These are phyloP conservation scores for Herpomyces periplanetae DNA, from an alignment of 2,329 filamentous ascomycete genomes.

Conservation along the genomic window DNA sequence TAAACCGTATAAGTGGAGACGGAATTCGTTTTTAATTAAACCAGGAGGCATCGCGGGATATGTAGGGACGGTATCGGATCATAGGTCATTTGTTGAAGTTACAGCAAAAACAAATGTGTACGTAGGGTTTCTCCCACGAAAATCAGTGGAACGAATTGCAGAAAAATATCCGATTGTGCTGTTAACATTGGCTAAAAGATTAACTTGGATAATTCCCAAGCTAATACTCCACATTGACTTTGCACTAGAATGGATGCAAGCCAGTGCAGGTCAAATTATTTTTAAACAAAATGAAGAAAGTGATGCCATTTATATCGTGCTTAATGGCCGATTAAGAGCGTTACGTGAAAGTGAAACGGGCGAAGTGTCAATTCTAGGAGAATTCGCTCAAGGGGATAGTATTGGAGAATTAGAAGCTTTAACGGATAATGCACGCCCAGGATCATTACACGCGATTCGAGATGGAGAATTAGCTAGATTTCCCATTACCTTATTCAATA, in stretches of 20 bases:
- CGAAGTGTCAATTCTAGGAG: constrained; percentile 46
- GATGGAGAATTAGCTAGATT: constrained; percentile 91
- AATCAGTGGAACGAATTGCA: constrained; percentile 56
- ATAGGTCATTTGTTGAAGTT: constrained; percentile 81
- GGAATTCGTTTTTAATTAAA: constrained; percentile 58
- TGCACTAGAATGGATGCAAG: constrained; percentile 87
- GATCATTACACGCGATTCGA: constrained; percentile 70
- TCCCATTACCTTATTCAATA: constrained; percentile 82
- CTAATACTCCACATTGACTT: constrained; percentile 91
- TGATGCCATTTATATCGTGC: constrained; percentile 85
- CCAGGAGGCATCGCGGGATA: constrained; percentile 80
- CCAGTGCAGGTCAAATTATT: constrained; percentile 71
- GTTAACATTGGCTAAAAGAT: constrained; percentile 70
- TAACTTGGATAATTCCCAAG: constrained; percentile 56
- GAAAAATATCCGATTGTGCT: constrained; percentile 70
- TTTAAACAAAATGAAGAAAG: constrained; percentile 82
- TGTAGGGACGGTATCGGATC: constrained; percentile 67
- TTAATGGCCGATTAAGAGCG: constrained; percentile 58
- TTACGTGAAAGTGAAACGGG: constrained; percentile 47
- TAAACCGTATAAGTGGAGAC: constrained; percentile 17
- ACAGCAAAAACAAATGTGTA: constrained; percentile 94
- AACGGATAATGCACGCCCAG: constrained; percentile 63
- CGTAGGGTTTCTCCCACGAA: constrained; percentile 60
- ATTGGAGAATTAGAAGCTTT: constrained; percentile 87
- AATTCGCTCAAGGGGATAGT: constrained; percentile 87